phyloP scores from a whole-genome alignment of 305 asterid species.

The Rubia peregrina region DNA sequence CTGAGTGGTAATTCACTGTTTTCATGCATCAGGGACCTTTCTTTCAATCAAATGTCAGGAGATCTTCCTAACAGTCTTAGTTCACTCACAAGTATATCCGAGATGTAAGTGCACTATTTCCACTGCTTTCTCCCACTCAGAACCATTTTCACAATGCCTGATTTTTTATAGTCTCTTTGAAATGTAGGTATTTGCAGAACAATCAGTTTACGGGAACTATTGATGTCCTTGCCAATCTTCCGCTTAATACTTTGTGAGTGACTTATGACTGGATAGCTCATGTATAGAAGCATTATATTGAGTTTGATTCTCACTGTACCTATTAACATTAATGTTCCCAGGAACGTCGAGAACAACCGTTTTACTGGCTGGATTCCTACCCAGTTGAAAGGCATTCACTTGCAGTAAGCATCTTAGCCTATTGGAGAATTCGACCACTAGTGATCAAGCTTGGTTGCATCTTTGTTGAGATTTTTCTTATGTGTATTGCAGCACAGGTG shows the following conservation, averaged over 20 bases:
- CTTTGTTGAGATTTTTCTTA: slow-evolving; percentile 12
- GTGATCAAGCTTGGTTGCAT: background rate
- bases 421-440: background rate
- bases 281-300: background rate
- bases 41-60: slow-evolving; percentile 62
- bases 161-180: background rate
- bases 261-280: slow-evolving; percentile 14
- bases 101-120: slow-evolving; percentile 50
- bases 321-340: slow-evolving; percentile 16
- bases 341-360: slow-evolving; percentile 81
- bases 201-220: slow-evolving; percentile 54
- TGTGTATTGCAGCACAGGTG: slow-evolving; percentile 42
- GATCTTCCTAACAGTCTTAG: slow-evolving; percentile 72
- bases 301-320: slow-evolving; percentile 2
- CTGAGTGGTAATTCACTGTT: slow-evolving; percentile 12
- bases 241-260: slow-evolving; percentile 47
- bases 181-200: slow-evolving; percentile 48
- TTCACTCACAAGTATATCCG: slow-evolving; percentile 40
- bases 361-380: slow-evolving; percentile 82
- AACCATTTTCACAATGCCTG: background rate
- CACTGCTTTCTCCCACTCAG: background rate
- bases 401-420: slow-evolving; percentile 44
- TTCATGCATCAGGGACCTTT: slow-evolving; percentile 66
- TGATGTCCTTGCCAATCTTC: slow-evolving; percentile 49
- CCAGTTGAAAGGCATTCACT: slow-evolving; percentile 66